phyloP scores from a whole-genome alignment of 2,329 filamentous ascomycete species.

The Colletotrichum paranaense region DNA sequence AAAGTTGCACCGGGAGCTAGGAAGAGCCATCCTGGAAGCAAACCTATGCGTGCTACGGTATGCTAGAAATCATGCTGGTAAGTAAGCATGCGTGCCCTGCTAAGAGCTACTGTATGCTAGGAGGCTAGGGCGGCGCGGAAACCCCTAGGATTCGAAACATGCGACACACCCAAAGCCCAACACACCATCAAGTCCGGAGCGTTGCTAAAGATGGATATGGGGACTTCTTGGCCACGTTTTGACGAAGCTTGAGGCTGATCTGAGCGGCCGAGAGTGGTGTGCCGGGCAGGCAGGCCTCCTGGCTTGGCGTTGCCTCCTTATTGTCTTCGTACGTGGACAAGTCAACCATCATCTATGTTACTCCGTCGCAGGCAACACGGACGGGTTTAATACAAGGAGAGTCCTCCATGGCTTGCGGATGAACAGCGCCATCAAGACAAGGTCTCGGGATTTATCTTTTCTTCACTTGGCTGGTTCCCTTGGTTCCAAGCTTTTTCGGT shows the following conservation, averaged over 20 bases:
- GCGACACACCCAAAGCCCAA: constrained; percentile 18
- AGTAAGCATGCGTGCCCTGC: not conserved
- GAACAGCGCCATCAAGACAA: not conserved
- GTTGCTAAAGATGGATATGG: constrained; percentile 34
- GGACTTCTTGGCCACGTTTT: constrained; percentile 35
- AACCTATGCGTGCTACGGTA: no score
- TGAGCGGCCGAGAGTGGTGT: constrained; percentile 25
- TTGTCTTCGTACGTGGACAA: not conserved
- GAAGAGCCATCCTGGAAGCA: not conserved
- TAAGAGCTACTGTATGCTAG: not conserved
- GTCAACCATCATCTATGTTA: no score
- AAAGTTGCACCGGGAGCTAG: not conserved
- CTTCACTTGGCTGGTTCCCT: not conserved
- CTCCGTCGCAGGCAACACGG: not conserved
- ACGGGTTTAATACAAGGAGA: not conserved
- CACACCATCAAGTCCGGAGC: not conserved
- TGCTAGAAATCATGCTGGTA: not conserved
- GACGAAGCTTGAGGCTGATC: constrained; percentile 31
- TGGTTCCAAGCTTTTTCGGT: not conserved
- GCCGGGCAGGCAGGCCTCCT: constrained; percentile 21
- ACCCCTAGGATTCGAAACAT: constrained; percentile 34
- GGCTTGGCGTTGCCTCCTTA: constrained; percentile 22
- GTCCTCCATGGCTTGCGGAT: not conserved
- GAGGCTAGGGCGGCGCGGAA: constrained; percentile 16
- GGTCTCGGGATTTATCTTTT: not conserved